Evolutionary conservation across 1,284 basidiomycete species (phyloP).

Genomic region (Phellinidium pouzarii): DNA sequence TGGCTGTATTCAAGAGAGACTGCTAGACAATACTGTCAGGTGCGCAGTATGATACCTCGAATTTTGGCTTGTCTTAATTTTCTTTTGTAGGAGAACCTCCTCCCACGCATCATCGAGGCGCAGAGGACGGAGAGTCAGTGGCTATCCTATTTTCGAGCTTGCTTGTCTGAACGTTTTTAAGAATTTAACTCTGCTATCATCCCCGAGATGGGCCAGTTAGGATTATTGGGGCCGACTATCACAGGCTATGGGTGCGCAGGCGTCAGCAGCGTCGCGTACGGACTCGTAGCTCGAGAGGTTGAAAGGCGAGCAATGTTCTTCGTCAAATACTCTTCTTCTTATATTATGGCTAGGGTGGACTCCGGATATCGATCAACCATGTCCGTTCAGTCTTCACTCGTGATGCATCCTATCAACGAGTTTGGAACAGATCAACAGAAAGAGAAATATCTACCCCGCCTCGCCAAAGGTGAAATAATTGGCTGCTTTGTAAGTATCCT

Average conservation of each 20-base stretch:
- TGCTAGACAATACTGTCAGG: conserved; percentile 81
- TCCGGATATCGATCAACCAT: conserved; percentile 95
- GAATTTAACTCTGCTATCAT: conserved; percentile 78
- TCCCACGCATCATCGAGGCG: conserved; percentile 79
- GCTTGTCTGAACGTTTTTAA: conserved; percentile 26
- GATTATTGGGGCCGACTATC: conserved; percentile 88
- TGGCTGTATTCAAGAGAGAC: conserved; percentile 53
- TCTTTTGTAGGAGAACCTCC: conserved; percentile 66
- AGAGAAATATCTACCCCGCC: conserved; percentile 80
- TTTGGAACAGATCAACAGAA: conserved; percentile 90
- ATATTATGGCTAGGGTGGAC: conserved; percentile 59
- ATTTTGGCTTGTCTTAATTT: conserved; percentile 9
- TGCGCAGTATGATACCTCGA: conserved; percentile 24
- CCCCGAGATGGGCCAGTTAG: conserved; percentile 89
- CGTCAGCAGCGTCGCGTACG: conserved; percentile 88
- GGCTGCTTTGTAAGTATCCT: conserved; percentile 79
- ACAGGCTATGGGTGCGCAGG: conserved; percentile 93
- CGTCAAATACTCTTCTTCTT: background rate
- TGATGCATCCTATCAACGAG: conserved; percentile 97
- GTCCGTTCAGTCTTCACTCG: conserved; percentile 92
- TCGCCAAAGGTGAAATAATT: conserved; percentile 74
- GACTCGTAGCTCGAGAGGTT: conserved; percentile 89
- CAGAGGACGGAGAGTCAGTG: conserved; percentile 80
- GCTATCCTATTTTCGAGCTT: background rate
- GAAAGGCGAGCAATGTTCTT: conserved; percentile 54